Conservation (phyloP, 257 asterid species). For the Solanum chiquidenum region DNA sequence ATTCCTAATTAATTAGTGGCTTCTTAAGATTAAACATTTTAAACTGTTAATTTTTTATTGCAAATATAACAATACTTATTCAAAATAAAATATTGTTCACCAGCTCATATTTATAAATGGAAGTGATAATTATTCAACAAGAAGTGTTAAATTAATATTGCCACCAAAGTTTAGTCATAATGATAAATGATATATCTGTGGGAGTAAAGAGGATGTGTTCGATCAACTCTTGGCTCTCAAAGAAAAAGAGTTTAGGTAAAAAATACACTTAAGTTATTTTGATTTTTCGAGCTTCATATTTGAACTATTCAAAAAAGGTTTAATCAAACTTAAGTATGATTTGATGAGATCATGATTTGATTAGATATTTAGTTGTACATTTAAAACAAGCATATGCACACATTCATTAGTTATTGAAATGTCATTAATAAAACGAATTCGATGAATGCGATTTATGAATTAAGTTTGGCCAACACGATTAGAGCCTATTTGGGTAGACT, state of each 20-base stretch:
- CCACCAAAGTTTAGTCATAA: neutral
- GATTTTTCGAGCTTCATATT: no score
- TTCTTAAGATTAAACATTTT: neutral
- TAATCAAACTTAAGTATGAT: neutral
- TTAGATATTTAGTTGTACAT: neutral
- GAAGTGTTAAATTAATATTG: neutral
- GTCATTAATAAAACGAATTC: neutral
- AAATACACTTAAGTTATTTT: no score
- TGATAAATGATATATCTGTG: neutral
- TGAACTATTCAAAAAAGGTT: no score
- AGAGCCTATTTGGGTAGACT: neutral
- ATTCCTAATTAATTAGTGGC: neutral
- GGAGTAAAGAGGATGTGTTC: neutral
- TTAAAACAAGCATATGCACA: neutral
- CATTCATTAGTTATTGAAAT: no score
- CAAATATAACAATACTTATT: neutral
- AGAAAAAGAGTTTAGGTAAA: no score
- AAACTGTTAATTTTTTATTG: neutral
- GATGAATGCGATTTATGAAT: neutral
- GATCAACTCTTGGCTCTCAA: neutral
- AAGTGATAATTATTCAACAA: neutral
- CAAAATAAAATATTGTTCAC: neutral
- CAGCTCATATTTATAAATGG: neutral
- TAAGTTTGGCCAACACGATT: neutral
- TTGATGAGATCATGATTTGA: neutral